Conservation (phyloP, 2,329 filamentous ascomycete species). For the Colletotrichum caudatum region DNA sequence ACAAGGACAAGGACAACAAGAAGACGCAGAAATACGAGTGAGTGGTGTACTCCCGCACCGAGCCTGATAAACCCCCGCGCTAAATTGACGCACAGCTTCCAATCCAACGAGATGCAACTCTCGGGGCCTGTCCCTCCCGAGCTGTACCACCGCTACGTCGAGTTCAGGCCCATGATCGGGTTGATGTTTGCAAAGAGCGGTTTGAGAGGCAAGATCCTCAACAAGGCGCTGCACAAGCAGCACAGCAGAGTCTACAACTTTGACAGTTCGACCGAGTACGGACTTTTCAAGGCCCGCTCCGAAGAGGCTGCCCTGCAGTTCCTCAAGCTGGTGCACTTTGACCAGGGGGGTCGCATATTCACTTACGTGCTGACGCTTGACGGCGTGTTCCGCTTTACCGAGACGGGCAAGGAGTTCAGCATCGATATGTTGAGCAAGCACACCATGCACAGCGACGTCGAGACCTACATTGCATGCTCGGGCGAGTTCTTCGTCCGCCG, state of each 20-base stretch:
- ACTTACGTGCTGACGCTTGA: slow-evolving; percentile 94
- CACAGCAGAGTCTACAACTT: slow-evolving; percentile 92
- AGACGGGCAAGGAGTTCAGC: slow-evolving; percentile 95
- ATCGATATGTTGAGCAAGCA: slow-evolving; percentile 95
- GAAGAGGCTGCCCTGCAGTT: slow-evolving; percentile 82
- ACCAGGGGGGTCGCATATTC: slow-evolving; percentile 86
- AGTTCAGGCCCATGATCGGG: slow-evolving; percentile 90
- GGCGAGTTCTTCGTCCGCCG: slow-evolving; percentile 93
- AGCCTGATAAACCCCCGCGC: background rate
- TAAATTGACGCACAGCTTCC: slow-evolving; percentile 71
- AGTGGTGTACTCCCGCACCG: slow-evolving; percentile 47
- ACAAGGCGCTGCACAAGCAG: slow-evolving; percentile 90
- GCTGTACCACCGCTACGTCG: slow-evolving; percentile 92
- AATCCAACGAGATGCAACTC: slow-evolving; percentile 92
- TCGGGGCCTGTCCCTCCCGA: slow-evolving; percentile 82
- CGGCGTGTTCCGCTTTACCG: slow-evolving; percentile 88
- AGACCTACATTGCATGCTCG: slow-evolving; percentile 89
- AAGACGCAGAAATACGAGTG: slow-evolving; percentile 82
- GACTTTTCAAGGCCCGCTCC: slow-evolving; percentile 74
- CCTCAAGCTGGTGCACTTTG: slow-evolving; percentile 86
- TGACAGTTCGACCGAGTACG: slow-evolving; percentile 79
- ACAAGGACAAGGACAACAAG: slow-evolving; percentile 51
- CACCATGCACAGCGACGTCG: slow-evolving; percentile 95
- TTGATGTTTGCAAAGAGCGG: slow-evolving; percentile 87
- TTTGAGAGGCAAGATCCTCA: slow-evolving; percentile 81